These are phyloP conservation scores for Fusarium verticillioides DNA, from an alignment of 2,329 filamentous ascomycete genomes.

Conservation along the genomic window DNA sequence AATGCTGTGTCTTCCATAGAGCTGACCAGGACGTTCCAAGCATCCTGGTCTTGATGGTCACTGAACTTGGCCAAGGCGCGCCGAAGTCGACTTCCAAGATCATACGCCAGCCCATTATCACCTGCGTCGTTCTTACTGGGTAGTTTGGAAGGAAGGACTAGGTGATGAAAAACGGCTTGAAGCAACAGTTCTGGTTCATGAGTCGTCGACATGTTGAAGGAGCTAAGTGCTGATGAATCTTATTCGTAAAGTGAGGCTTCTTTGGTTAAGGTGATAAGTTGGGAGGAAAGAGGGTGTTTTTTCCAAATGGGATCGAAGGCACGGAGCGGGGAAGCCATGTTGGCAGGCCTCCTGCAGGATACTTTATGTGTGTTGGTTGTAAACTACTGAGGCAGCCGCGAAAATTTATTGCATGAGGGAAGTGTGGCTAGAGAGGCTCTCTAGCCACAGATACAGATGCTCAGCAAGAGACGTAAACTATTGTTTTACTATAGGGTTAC, in stretches of 20 bases:
- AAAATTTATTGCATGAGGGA: background rate
- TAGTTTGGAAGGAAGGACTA: conserved; percentile 40
- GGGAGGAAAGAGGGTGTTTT: background rate
- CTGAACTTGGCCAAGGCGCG: conserved; percentile 4
- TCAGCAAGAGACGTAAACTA: too few relatives aligned
- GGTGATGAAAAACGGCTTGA: conserved; percentile 34
- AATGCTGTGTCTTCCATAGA: conserved; percentile 5
- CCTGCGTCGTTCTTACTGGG: conserved; percentile 17
- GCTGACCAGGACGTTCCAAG: background rate
- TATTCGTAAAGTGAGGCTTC: accelerated
- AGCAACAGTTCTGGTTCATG: background rate
- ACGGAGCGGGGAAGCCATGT: background rate
- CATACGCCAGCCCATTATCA: background rate
- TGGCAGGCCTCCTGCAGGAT: background rate
- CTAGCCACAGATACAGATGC: background rate
- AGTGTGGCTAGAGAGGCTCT: background rate
- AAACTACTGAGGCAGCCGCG: accelerated
- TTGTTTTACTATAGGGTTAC: too few relatives aligned
- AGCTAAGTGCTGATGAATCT: accelerated
- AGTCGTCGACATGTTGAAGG: background rate
- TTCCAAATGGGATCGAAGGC: background rate
- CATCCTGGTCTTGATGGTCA: background rate
- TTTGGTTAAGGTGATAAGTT: accelerated
- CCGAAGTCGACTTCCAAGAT: conserved; percentile 20
- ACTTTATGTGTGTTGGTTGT: background rate